Conservation (phyloP, 371 early-diverging fungal species). For the Mucor sp. region DNA sequence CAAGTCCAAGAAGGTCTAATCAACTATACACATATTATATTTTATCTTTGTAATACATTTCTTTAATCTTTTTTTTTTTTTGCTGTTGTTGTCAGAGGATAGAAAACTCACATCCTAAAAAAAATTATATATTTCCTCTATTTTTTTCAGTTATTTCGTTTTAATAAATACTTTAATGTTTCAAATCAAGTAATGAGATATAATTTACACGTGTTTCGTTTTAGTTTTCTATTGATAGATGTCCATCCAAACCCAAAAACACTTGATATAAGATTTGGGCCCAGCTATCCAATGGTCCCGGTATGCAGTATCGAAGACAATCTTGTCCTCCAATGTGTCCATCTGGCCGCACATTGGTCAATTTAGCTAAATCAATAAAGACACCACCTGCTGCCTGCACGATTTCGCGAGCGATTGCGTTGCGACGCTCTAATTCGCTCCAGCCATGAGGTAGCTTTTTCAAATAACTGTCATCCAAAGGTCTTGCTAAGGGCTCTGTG, state of each 20-base stretch:
- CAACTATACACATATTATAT: background rate
- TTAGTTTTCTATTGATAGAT: background rate
- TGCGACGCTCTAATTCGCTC: constrained; percentile 57
- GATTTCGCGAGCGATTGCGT: constrained; percentile 56
- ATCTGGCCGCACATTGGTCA: constrained; percentile 58
- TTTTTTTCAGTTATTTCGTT: background rate
- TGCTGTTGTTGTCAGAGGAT: constrained; percentile 1
- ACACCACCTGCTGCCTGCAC: constrained; percentile 63
- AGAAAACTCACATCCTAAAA: background rate
- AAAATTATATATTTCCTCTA: background rate
- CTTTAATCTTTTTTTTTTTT: background rate
- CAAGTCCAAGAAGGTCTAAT: constrained; percentile 51
- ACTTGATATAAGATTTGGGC: constrained; percentile 54
- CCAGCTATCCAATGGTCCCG: constrained; percentile 65
- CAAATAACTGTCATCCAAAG: constrained; percentile 32
- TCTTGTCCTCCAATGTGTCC: constrained; percentile 67
- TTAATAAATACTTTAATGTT: background rate
- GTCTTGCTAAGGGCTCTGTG: constrained; percentile 33
- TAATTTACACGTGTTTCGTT: constrained; percentile 3
- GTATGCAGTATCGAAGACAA: constrained; percentile 65
- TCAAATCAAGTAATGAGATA: background rate
- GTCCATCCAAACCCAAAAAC: constrained; percentile 31
- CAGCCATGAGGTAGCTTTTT: constrained; percentile 50
- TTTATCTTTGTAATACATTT: constrained; percentile 2
- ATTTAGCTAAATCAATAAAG: constrained; percentile 54